Evolutionary conservation across 176 grass and related monocot genomes (phyloP).

Genomic region (Phragmites australis): DNA sequence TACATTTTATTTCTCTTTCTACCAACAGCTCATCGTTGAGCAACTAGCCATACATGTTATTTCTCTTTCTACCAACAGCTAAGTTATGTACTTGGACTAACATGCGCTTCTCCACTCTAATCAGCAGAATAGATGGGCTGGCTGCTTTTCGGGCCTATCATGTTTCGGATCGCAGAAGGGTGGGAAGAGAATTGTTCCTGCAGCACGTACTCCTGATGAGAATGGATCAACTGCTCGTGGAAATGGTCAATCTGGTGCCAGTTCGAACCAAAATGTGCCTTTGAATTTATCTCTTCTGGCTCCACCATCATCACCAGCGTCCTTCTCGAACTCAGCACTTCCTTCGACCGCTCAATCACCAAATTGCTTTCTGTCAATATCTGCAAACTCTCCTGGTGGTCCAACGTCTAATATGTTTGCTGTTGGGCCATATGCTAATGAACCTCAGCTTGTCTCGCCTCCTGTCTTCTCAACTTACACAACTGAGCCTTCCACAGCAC

Average conservation of each 20-base stretch:
- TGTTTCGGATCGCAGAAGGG: conserved; percentile 84
- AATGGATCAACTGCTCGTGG: conserved; percentile 46
- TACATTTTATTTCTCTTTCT: no score
- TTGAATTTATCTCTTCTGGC: conserved; percentile 80
- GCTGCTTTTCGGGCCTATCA: conserved; percentile 72
- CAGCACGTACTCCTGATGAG: conserved; percentile 68
- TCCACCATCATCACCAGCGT: conserved; percentile 79
- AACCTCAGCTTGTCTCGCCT: conserved; percentile 84
- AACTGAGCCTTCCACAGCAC: conserved; percentile 85
- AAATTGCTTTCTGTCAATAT: conserved; percentile 69
- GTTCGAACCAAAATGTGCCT: conserved; percentile 65
- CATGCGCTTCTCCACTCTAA: conserved; percentile 24
- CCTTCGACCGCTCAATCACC: conserved; percentile 81
- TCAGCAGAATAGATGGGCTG: conserved; percentile 69
- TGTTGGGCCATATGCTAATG: conserved; percentile 83
- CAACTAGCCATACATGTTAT: background rate
- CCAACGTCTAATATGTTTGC: conserved; percentile 76
- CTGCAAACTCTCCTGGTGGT: conserved; percentile 70
- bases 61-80: background rate
- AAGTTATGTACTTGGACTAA: conserved; percentile 23
- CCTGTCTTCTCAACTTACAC: conserved; percentile 88
- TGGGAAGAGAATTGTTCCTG: conserved; percentile 78
- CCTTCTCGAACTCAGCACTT: conserved; percentile 77
- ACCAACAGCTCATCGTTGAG: background rate
- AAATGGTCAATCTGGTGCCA: conserved; percentile 60